These are phyloP conservation scores for Phytophthora macrochlamydospora DNA, from an alignment of 352 stramenopile genomes.

Conservation along the genomic window DNA sequence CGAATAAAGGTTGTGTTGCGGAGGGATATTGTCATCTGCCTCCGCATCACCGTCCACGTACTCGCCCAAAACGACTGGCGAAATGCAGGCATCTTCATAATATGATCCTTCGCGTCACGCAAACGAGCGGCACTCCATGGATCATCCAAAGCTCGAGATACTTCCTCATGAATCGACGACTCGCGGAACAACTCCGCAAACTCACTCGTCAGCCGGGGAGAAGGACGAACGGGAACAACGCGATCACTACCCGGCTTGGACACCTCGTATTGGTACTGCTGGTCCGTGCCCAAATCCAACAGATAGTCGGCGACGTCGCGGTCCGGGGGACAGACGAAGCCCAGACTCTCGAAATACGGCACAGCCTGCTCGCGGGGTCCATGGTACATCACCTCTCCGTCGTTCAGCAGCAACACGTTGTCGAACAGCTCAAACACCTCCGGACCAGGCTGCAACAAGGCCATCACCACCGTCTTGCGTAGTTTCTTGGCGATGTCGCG, in stretches of 20 bases:
- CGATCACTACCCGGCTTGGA: constrained; percentile 8
- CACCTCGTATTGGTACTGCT: constrained; percentile 47
- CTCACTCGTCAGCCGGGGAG: constrained; percentile 19
- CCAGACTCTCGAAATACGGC: constrained; percentile 42
- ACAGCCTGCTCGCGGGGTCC: constrained; percentile 46
- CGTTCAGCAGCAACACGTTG: constrained; percentile 68
- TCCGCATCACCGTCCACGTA: constrained; percentile 28
- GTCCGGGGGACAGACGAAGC: constrained; percentile 21
- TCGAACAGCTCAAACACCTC: constrained; percentile 50
- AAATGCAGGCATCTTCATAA: constrained; percentile 55
- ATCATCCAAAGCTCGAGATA: constrained; percentile 67
- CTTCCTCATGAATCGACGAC: constrained; percentile 29
- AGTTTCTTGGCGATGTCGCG: constrained; percentile 27
- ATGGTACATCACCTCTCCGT: constrained; percentile 49
- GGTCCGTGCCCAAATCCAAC: constrained; percentile 59
- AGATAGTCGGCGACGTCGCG: constrained; percentile 7
- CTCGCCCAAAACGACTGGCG: constrained; percentile 60
- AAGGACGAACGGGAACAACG: neutral
- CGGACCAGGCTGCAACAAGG: constrained; percentile 39
- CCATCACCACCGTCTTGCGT: constrained; percentile 52
- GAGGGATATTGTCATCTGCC: constrained; percentile 52
- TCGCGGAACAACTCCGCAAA: constrained; percentile 16
- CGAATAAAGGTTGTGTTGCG: constrained; percentile 28
- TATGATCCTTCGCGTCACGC: constrained; percentile 21
- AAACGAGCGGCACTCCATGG: constrained; percentile 10